Conservation (phyloP, 768 basidiomycete genomes). For the Harrya chromipes region DNA sequence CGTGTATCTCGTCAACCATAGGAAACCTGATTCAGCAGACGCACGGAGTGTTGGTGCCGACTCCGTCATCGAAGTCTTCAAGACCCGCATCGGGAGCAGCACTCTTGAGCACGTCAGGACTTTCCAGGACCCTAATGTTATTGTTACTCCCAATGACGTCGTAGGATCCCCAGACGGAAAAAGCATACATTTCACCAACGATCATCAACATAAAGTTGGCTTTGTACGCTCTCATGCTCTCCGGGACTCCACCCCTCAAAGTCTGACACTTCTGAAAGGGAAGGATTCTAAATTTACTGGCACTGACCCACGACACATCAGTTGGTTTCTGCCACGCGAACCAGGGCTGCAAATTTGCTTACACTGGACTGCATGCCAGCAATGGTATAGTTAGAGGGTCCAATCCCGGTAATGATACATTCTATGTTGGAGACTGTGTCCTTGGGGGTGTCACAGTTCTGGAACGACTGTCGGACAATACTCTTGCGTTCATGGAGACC, state of each 20-base stretch:
- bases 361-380: slow-evolving; percentile 44
- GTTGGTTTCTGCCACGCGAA: slow-evolving; percentile 65
- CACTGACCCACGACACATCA: slow-evolving; percentile 39
- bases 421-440: slow-evolving; percentile 55
- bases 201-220: slow-evolving; percentile 53
- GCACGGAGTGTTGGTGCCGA: slow-evolving; percentile 57
- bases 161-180: slow-evolving; percentile 63
- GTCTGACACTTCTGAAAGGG: slow-evolving; percentile 13
- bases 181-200: slow-evolving; percentile 70
- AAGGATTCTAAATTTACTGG: slow-evolving; percentile 26
- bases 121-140: slow-evolving; percentile 45
- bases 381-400: slow-evolving; percentile 60
- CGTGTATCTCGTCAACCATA: slow-evolving; percentile 73
- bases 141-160: slow-evolving; percentile 69
- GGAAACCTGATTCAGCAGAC: slow-evolving; percentile 43
- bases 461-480: slow-evolving; percentile 57
- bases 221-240: slow-evolving; percentile 37
- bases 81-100: slow-evolving; percentile 43
- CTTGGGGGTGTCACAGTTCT: slow-evolving; percentile 49
- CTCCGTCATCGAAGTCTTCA: slow-evolving; percentile 69
- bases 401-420: slow-evolving; percentile 47
- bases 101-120: slow-evolving; percentile 55
- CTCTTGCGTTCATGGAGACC: slow-evolving; percentile 50
- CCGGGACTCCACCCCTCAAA: background rate
- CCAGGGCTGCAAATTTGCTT: slow-evolving; percentile 59